Evolutionary conservation across 306 rosid species (phyloP).

Genomic region (Hippophae rhamnoides): DNA sequence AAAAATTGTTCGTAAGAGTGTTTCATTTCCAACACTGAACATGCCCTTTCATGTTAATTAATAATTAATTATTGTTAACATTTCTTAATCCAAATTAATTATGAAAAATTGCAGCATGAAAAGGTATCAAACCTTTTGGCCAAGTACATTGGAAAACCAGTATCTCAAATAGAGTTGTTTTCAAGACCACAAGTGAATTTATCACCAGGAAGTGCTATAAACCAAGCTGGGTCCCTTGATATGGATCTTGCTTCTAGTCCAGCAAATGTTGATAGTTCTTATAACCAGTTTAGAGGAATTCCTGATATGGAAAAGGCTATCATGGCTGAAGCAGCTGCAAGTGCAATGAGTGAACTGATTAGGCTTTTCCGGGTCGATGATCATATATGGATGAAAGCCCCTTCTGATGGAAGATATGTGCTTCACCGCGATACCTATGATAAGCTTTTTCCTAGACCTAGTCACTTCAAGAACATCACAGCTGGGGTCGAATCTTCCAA

Average conservation of each 20-base stretch:
- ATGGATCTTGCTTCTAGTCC: constrained; percentile 3
- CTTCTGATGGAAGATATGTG: constrained; percentile 12
- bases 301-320: constrained; percentile 25
- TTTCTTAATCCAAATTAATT: no score
- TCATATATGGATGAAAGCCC: constrained; percentile 46
- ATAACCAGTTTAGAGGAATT: constrained; percentile 5
- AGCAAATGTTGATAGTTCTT: background rate
- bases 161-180: constrained; percentile 21
- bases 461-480: constrained; percentile 12
- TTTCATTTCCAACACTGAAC: background rate
- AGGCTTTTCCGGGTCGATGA: constrained; percentile 31
- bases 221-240: constrained; percentile 10
- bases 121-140: constrained; percentile 28
- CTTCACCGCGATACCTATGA: constrained; percentile 45
- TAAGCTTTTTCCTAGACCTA: constrained; percentile 15
- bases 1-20: no score
- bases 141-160: constrained; percentile 27
- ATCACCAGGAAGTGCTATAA: constrained; percentile 14
- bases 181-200: background rate
- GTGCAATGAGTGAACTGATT: constrained; percentile 44
- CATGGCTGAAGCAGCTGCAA: constrained; percentile 31
- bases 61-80: no score
- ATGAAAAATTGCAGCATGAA: constrained; percentile 34
- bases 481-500: constrained; percentile 47
- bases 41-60: background rate